Evolutionary conservation across 108 stramenopile genomes (phyloP).

Genomic region (Aurantiochytrium sp.): DNA sequence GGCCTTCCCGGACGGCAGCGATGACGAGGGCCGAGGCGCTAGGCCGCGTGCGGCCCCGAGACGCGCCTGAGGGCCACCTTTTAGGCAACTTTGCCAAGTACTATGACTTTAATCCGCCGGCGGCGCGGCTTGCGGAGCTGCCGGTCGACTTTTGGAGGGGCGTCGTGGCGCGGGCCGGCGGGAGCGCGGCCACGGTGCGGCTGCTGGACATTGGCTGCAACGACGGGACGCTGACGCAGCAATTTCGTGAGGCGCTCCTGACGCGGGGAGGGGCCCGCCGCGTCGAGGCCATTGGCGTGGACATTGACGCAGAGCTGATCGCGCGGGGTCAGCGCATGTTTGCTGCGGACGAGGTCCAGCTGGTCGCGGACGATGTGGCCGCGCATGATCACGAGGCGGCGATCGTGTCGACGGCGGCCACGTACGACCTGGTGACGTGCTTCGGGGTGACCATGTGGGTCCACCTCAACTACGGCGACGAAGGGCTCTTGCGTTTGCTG

Average conservation of each 20-base stretch:
- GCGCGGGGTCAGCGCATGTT: neutral
- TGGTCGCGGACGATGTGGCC: neutral
- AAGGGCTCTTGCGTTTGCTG: neutral
- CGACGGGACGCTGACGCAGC: neutral
- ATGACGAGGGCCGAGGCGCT: neutral
- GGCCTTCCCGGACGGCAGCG: no score
- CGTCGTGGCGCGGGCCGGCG: neutral
- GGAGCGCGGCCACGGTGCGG: neutral
- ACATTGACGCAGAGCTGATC: neutral
- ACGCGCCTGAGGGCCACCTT: neutral
- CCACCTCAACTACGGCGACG: neutral
- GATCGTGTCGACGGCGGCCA: neutral
- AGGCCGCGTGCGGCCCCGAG: neutral
- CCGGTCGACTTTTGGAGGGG: neutral
- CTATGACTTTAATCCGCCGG: neutral
- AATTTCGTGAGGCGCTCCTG: neutral
- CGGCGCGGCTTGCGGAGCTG: neutral
- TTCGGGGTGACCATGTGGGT: constrained; percentile 28
- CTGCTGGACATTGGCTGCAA: constrained; percentile 8
- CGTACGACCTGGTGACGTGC: constrained; percentile 19
- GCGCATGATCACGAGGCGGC: neutral
- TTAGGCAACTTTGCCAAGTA: neutral
- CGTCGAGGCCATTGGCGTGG: neutral
- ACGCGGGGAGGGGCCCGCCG: neutral
- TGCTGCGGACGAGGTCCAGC: neutral